phyloP scores from a whole-genome alignment of 306 rosid genomes.

The Astragalus glycyphyllos region DNA sequence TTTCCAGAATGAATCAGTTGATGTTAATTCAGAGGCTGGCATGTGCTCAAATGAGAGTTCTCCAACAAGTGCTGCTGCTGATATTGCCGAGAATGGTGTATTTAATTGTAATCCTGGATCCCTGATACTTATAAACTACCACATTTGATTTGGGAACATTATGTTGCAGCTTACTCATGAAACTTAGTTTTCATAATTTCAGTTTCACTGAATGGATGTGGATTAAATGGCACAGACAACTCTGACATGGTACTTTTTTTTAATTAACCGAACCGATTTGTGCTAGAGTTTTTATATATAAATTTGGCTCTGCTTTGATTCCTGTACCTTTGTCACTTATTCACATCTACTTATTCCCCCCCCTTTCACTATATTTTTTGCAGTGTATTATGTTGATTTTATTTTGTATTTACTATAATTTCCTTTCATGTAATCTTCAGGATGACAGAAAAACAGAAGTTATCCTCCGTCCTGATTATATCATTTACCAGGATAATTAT shows the following conservation, averaged over 20 bases:
- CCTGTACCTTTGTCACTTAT: background rate
- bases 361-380: constrained; percentile 3
- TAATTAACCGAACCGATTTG: background rate
- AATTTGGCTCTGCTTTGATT: constrained; percentile 33
- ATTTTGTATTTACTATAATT: constrained; percentile 38
- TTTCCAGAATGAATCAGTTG: constrained; percentile 65
- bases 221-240: constrained; percentile 48
- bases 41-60: constrained; percentile 57
- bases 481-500: constrained; percentile 71
- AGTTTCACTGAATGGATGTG: constrained; percentile 57
- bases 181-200: constrained; percentile 49
- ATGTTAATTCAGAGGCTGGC: constrained; percentile 59
- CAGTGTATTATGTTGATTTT: constrained; percentile 23
- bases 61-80: constrained; percentile 66
- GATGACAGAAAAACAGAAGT: constrained; percentile 61
- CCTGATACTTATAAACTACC: constrained; percentile 31
- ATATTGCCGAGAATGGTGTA: constrained; percentile 59
- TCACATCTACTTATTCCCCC: constrained; percentile 4
- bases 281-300: constrained; percentile 6
- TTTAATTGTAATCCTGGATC: constrained; percentile 44
- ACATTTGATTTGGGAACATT: constrained; percentile 32
- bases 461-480: constrained; percentile 83
- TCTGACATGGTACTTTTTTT: constrained; percentile 62
- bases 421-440: constrained; percentile 58
- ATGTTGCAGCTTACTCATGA: constrained; percentile 41